A percentile compares a stretch with the other conserved stretches of the same genome.
Evolutionary conservation across 305 asterid genomes (phyloP).

Genomic region (Withania somnifera): DNA sequence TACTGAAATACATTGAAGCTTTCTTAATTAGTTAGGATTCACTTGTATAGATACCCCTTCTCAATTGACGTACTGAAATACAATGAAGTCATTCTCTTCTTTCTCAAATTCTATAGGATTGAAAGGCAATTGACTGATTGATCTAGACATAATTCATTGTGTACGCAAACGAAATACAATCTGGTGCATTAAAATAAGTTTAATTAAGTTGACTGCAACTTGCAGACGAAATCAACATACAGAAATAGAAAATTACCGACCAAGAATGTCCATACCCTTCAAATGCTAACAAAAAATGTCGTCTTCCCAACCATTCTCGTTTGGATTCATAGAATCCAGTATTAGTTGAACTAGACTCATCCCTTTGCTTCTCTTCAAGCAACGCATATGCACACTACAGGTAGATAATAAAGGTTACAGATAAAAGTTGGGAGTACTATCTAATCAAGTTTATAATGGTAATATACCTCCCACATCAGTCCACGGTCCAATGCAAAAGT

Average conservation of each 20-base stretch:
- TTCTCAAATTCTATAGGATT: not conserved
- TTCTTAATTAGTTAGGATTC: not conserved
- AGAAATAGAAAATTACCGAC: not conserved
- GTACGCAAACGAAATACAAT: not conserved
- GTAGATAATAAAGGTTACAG: slow-evolving; percentile 1
- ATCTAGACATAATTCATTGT: not conserved
- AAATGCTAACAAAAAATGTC: slow-evolving; percentile 67
- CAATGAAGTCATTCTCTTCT: not conserved
- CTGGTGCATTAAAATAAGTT: not conserved
- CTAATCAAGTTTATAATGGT: not conserved
- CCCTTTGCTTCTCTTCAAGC: slow-evolving; percentile 78
- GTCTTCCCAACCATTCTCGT: slow-evolving; percentile 97
- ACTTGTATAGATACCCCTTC: not conserved
- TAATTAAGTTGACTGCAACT: not conserved
- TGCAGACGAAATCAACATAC: not conserved
- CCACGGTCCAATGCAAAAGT: slow-evolving; percentile 91
- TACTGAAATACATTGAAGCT: not conserved
- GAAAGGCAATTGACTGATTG: not conserved
- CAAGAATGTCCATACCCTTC: slow-evolving; percentile 48
- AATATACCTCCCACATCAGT: slow-evolving; percentile 85
- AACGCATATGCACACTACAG: slow-evolving; percentile 66
- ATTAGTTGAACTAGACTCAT: slow-evolving; percentile 45
- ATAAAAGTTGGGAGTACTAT: not conserved
- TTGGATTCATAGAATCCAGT: slow-evolving; percentile 83
- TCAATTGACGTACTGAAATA: not conserved